Evolutionary conservation across 1,284 basidiomycete species (phyloP).

Genomic region (Gymnopus androsaceus): DNA sequence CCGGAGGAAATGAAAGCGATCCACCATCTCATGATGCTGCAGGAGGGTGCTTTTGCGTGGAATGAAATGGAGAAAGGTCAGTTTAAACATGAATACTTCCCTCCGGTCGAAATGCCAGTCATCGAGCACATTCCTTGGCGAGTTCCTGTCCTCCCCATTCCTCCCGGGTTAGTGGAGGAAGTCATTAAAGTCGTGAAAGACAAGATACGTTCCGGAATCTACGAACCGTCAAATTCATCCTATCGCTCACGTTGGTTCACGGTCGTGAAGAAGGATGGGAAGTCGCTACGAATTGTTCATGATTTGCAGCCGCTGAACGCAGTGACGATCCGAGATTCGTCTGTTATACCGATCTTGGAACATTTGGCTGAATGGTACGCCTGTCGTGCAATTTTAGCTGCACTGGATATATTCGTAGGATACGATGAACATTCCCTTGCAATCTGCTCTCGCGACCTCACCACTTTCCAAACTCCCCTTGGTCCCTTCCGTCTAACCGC

Average conservation of each 20-base stretch:
- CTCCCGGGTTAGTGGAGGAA: conserved; percentile 13
- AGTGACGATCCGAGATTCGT: conserved; percentile 26
- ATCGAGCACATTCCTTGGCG: conserved; percentile 18
- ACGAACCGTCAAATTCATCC: conserved; percentile 28
- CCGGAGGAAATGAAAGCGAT: not conserved
- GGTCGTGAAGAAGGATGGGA: conserved; percentile 25
- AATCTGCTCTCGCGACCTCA: conserved; percentile 8
- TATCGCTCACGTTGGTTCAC: conserved; percentile 34
- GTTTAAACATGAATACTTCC: conserved; percentile 15
- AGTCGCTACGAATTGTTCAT: conserved; percentile 24
- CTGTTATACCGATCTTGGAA: conserved; percentile 18
- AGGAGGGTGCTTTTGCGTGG: conserved; percentile 15
- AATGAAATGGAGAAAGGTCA: conserved; percentile 14
- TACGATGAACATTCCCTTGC: not conserved
- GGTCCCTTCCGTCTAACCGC: conserved; percentile 14
- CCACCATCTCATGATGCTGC: not conserved
- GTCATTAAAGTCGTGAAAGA: conserved; percentile 23
- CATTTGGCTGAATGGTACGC: conserved; percentile 20
- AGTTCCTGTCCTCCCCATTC: conserved; percentile 17
- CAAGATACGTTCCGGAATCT: conserved; percentile 29
- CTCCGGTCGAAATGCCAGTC: conserved; percentile 17
- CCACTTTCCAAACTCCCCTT: conserved; percentile 19
- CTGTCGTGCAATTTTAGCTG: conserved; percentile 9
- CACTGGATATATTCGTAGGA: conserved; percentile 11
- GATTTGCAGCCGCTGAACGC: conserved; percentile 30